phyloP scores from a whole-genome alignment of 768 basidiomycete species.

The Sarcodon aspratus region DNA sequence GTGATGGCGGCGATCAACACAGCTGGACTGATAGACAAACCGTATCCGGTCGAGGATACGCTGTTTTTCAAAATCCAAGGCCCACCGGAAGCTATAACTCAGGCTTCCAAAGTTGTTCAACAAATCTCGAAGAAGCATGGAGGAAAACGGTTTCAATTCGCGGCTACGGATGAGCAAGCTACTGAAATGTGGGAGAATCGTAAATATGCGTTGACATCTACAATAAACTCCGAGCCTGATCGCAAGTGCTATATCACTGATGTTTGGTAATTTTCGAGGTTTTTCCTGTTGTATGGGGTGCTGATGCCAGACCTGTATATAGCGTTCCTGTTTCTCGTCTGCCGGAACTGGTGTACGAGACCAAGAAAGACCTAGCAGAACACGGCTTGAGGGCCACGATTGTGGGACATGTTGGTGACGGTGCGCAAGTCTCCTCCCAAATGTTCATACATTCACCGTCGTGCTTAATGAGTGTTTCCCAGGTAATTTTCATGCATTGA shows the following conservation, averaged over 20 bases:
- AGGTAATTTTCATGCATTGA: slow-evolving; percentile 26
- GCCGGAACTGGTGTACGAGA: slow-evolving; percentile 26
- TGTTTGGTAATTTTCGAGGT: slow-evolving; percentile 51
- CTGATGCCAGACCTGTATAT: background rate
- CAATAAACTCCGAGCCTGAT: slow-evolving; percentile 52
- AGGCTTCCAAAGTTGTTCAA: slow-evolving; percentile 47
- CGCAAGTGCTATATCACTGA: slow-evolving; percentile 77
- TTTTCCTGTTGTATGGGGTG: background rate
- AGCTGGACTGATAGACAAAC: slow-evolving; percentile 44
- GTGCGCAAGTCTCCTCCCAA: slow-evolving; percentile 5
- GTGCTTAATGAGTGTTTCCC: background rate
- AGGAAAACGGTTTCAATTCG: slow-evolving; percentile 60
- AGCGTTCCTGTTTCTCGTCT: slow-evolving; percentile 23
- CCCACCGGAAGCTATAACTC: slow-evolving; percentile 42
- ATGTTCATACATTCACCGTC: background rate
- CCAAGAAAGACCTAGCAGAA: slow-evolving; percentile 31
- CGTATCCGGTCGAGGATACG: slow-evolving; percentile 64
- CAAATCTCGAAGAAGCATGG: slow-evolving; percentile 57
- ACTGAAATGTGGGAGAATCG: slow-evolving; percentile 75
- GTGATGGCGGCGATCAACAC: slow-evolving; percentile 73
- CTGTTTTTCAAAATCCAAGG: slow-evolving; percentile 93
- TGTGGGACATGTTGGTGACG: slow-evolving; percentile 33
- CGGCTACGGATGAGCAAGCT: slow-evolving; percentile 64
- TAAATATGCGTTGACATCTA: slow-evolving; percentile 73
- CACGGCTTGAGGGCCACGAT: slow-evolving; percentile 30